These are phyloP conservation scores for Pythium aphanidermatum DNA, from an alignment of 352 stramenopile species.

Conservation along the genomic window DNA sequence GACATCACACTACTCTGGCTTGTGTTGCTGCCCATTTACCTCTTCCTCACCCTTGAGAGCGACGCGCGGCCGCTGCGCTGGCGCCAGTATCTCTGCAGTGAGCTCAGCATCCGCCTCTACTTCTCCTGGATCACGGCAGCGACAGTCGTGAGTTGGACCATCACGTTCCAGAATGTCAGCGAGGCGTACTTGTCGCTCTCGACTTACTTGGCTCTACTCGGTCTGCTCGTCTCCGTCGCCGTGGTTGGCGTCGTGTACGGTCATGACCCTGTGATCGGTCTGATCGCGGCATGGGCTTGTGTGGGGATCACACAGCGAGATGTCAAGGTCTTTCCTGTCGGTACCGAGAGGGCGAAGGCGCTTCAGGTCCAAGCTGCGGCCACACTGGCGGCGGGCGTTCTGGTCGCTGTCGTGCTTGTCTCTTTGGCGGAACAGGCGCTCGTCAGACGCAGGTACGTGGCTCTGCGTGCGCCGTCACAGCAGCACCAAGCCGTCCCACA, in stretches of 20 bases:
- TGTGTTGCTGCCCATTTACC: slow-evolving; percentile 52
- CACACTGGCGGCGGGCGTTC: slow-evolving; percentile 23
- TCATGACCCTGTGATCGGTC: slow-evolving; percentile 43
- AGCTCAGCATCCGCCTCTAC: slow-evolving; percentile 57
- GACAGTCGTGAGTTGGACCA: slow-evolving; percentile 45
- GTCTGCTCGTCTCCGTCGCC: slow-evolving; percentile 32
- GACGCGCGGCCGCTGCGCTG: slow-evolving; percentile 37
- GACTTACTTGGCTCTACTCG: slow-evolving; percentile 40
- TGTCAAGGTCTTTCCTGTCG: slow-evolving; percentile 14
- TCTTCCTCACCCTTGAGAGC: slow-evolving; percentile 50
- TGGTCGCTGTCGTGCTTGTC: slow-evolving; percentile 7
- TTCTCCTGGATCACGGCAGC: slow-evolving; percentile 58
- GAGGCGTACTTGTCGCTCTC: slow-evolving; percentile 33
- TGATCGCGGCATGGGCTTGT: slow-evolving; percentile 46
- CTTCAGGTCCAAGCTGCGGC: slow-evolving; percentile 35
- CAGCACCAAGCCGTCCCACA: slow-evolving; percentile 23
- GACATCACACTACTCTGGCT: slow-evolving; percentile 56
- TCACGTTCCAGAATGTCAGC: slow-evolving; percentile 32
- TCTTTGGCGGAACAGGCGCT: slow-evolving; percentile 6
- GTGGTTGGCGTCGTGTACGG: slow-evolving; percentile 41
- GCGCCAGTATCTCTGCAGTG: slow-evolving; percentile 51
- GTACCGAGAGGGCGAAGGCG: slow-evolving; percentile 20
- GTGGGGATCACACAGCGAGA: slow-evolving; percentile 43
- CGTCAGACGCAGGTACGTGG: slow-evolving; percentile 13
- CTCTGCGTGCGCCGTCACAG: slow-evolving; percentile 13